Base-by-base conservation (phyloP, 2,329 filamentous ascomycete genomes). In the Colletotrichum magnum region DNA sequence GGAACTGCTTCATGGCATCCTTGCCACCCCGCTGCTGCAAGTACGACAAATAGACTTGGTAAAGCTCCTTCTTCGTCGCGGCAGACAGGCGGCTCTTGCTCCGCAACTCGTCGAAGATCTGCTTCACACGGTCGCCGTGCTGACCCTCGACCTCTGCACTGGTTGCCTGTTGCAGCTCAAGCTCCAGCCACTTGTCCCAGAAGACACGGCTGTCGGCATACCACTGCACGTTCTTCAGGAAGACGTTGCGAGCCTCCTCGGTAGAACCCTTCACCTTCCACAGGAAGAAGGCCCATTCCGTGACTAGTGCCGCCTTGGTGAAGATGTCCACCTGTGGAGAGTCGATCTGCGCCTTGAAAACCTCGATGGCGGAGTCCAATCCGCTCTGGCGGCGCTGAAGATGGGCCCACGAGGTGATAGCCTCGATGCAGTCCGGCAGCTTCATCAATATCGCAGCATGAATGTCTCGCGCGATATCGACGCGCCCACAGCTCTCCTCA, bases 181-280 rank as follows among this genome's bases (percentile, higher is more conserved):
- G 97, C 68, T 92, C 85, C 63, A 98, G 88, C 85, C 94, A 98
- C 76, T 89, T 93, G 74, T 90, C 86, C 95, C 96, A 99, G 85
- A 98, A 98, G 51, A 93, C 86, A 41, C 90, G 89, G 79, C 94
- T 97, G 77, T 96, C 93, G 2, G 91, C 86, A 78, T 97, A 97
- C 86, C 90, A 94, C 77, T 94, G 90, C 64, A 93, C 87, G 74
- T 97, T 95, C 80, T 92, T 92, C 71, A 90, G 83, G 83, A 95
- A 98, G 1, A 97, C 89, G 61, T 92, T 89, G 32, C 96, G 92
- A 47, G 95, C 95, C 75, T 95, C 94, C 10, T 94, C 91, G 0
- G 90, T 85, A 0, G 91, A 92, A 16, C 93, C 93, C 83, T 95
- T 95, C 77, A 92, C 89, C 81, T 94, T 96, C 94, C 94, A 98